phyloP scores from a whole-genome alignment of 257 asterid genomes.

The Salvia miltiorrhiza region DNA sequence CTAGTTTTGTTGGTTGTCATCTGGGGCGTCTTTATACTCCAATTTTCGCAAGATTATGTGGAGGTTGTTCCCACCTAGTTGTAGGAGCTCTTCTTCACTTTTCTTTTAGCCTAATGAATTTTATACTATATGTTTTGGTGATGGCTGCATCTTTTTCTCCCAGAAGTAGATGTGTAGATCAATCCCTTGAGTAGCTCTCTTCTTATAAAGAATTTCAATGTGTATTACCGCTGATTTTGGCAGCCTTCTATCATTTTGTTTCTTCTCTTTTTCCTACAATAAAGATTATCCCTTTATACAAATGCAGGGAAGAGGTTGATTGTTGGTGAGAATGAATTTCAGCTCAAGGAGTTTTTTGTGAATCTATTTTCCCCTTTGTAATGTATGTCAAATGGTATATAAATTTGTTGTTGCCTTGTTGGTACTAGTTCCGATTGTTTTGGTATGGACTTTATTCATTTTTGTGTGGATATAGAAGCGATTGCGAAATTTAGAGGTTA shows the following conservation, averaged over 20 bases:
- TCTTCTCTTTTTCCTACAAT: background rate
- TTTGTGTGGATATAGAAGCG: too few relatives aligned
- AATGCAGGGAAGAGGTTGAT: background rate
- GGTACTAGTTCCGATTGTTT: background rate
- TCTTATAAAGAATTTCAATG: conserved; percentile 19
- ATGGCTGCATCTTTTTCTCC: conserved; percentile 12
- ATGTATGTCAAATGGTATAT: background rate
- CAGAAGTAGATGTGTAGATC: conserved; percentile 34
- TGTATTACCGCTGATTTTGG: conserved; percentile 27
- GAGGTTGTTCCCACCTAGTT: conserved; percentile 72
- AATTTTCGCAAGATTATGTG: conserved; percentile 31
- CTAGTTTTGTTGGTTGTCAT: conserved; percentile 37
- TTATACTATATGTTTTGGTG: conserved; percentile 19
- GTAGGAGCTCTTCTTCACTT: background rate
- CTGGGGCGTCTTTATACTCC: conserved; percentile 30
- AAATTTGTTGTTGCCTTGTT: too few relatives aligned
- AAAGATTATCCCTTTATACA: background rate
- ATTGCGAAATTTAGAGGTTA: too few relatives aligned
- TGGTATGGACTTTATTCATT: too few relatives aligned
- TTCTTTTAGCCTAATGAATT: conserved; percentile 6
- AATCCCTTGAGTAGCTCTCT: conserved; percentile 20
- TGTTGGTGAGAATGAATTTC: background rate
- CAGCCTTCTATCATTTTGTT: background rate
- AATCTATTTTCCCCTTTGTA: background rate
- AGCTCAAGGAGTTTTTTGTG: background rate